Conservation (phyloP, 352 stramenopile species). For the Stramenopiles sp. region DNA sequence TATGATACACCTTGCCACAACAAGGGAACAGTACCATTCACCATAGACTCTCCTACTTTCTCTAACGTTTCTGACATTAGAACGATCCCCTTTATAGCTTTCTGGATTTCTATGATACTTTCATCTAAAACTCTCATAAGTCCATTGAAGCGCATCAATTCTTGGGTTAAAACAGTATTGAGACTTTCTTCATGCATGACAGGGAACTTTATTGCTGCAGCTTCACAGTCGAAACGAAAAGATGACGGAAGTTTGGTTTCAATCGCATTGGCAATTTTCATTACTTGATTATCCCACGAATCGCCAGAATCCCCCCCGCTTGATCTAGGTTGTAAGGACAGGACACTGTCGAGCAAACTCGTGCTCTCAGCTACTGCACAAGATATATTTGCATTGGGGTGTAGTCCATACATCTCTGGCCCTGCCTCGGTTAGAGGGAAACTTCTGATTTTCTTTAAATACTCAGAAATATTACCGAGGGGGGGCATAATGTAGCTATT, state of each 20-base stretch:
- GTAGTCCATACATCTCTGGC: constrained; percentile 77
- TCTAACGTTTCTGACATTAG: constrained; percentile 87
- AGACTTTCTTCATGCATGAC: constrained; percentile 56
- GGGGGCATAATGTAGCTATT: too few relatives aligned
- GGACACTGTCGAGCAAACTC: constrained; percentile 72
- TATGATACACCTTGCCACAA: constrained; percentile 67
- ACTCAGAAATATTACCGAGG: too few relatives aligned
- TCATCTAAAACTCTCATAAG: constrained; percentile 53
- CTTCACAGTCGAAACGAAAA: constrained; percentile 50
- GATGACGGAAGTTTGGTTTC: constrained; percentile 65
- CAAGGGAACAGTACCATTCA: constrained; percentile 72
- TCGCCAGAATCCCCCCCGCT: constrained; percentile 42
- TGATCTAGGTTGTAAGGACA: constrained; percentile 65
- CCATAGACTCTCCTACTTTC: constrained; percentile 61
- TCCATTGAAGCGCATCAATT: constrained; percentile 80
- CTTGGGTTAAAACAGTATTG: constrained; percentile 75
- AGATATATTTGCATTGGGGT: constrained; percentile 84
- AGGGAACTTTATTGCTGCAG: constrained; percentile 42
- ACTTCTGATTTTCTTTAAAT: constrained; percentile 53
- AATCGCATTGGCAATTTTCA: constrained; percentile 61
- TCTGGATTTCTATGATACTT: constrained; percentile 64
- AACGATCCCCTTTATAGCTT: constrained; percentile 75
- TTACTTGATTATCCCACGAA: constrained; percentile 77
- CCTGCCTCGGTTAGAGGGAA: constrained; percentile 76
- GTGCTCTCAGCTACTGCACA: constrained; percentile 87